These are phyloP conservation scores for Glutinoglossum americanum DNA, from an alignment of 495 filamentous ascomycete species.

Conservation along the genomic window DNA sequence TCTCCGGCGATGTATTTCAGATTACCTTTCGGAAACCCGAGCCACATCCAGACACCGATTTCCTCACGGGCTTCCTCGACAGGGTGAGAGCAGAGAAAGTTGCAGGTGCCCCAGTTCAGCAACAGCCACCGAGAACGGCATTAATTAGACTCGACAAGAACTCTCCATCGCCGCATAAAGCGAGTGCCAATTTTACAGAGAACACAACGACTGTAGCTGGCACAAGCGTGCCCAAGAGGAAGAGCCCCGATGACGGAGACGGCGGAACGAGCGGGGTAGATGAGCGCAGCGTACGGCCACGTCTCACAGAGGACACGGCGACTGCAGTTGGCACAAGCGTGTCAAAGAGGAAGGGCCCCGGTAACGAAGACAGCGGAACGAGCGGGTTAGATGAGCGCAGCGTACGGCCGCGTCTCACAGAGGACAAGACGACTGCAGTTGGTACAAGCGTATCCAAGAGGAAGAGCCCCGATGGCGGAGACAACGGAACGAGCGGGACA, in stretches of 20 bases:
- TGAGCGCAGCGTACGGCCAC: too few relatives aligned
- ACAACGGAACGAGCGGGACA: neutral
- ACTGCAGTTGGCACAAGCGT: neutral
- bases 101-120: too few relatives aligned
- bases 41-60: neutral
- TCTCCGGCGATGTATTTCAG: too few relatives aligned
- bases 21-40: too few relatives aligned
- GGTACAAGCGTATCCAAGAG: neutral
- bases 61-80: neutral
- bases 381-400: too few relatives aligned
- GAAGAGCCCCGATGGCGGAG: neutral
- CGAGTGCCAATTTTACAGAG: neutral
- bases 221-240: neutral
- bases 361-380: neutral
- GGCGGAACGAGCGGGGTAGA: neutral
- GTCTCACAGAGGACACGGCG: neutral
- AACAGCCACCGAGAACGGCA: neutral
- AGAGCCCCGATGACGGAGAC: neutral
- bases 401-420: too few relatives aligned
- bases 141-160: neutral
- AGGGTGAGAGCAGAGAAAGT: neutral
- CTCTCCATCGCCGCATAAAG: neutral
- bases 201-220: neutral
- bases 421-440: neutral
- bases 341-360: neutral